Evolutionary conservation across 495 filamentous ascomycete species (phyloP).

Genomic region (Echria macrotheca): DNA sequence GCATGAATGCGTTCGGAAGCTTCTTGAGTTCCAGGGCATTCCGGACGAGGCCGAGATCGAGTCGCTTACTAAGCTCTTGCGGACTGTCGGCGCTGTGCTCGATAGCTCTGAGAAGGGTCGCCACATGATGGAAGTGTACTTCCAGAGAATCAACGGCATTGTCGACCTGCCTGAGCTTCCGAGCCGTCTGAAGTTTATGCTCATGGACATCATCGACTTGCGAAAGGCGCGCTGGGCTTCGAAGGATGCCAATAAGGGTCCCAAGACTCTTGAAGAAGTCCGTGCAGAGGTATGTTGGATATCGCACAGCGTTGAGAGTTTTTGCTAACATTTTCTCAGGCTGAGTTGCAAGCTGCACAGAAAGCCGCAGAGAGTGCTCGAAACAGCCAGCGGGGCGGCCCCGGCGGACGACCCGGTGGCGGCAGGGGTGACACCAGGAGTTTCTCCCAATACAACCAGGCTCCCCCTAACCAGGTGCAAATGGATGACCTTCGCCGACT

Average conservation of each 20-base stretch:
- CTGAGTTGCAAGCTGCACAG: conserved; percentile 67
- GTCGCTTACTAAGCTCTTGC: conserved; percentile 84
- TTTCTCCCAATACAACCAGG: conserved; percentile 58
- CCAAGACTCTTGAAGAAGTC: conserved; percentile 92
- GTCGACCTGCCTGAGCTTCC: conserved; percentile 70
- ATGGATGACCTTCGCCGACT: conserved; percentile 85
- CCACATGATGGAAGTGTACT: conserved; percentile 89
- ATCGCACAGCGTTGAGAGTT: neutral
- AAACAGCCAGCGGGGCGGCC: conserved; percentile 54
- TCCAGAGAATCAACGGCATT: conserved; percentile 75
- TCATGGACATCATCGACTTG: conserved; percentile 89
- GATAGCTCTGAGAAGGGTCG: conserved; percentile 75
- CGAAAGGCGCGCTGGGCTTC: conserved; percentile 68
- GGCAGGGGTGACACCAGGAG: conserved; percentile 84
- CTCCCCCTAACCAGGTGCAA: conserved; percentile 68
- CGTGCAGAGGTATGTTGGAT: conserved; percentile 63
- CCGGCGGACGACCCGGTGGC: conserved; percentile 57
- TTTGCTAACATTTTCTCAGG: conserved; percentile 23
- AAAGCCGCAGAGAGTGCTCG: conserved; percentile 59
- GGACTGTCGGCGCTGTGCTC: conserved; percentile 83
- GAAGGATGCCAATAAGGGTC: conserved; percentile 87
- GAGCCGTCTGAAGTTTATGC: conserved; percentile 88
- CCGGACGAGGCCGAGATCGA: conserved; percentile 96
- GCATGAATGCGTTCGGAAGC: conserved; percentile 97
- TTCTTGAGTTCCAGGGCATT: conserved; percentile 88